Evolutionary conservation across 306 rosid genomes (phyloP), one percentile per base, ranked within the genome.

Genomic region (Vigna trinervia): DNA sequence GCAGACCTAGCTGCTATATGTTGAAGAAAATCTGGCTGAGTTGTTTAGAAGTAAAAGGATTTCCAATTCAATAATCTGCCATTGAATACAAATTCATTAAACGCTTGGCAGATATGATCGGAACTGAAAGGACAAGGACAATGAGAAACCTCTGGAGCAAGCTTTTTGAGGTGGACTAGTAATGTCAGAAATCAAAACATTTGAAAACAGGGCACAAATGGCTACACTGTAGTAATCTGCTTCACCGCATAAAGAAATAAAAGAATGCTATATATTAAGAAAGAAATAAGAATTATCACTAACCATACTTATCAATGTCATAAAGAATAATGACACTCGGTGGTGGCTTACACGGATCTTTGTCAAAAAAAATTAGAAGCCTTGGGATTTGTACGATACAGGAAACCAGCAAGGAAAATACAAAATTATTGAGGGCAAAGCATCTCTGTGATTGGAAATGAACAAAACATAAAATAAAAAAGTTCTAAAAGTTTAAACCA

Each of bases 261-360:
- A 38, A 5, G 41, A 5, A 77, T 64, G 63, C 34, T 45, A 22
- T 56, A 10, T 26, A 30, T 56, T 28, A 28, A 8, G 19, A 46
- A 78, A 28, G 12, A 65, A 52, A 82, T 56, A 4, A 70, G 45
- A 32, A 82, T 8, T 34, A 39, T 48, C 69, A 54, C 67, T 56
- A 54, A 48, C 20, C 26, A 67, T 76, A 88, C 93, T 93, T 89
- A 59, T 89, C 93, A 82, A 93, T 93, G 79, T 86, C 90, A 83
- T 93, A 89, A 10, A 90, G 92, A 80, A 90, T 74, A 73, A 93
- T 86, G 69, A 89, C 89, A 85, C 95, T 93, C 87, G 83, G 67
- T 34, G 94, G 92, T 56, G 91, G 90, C 84, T 89, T 86, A 85
- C 89, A 84, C 47, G 91, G 91, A 83, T 89, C 95, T 83, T 93